Evolutionary conservation across 2,329 filamentous ascomycete species (phyloP).

Genomic region (Clonostachys rosea): DNA sequence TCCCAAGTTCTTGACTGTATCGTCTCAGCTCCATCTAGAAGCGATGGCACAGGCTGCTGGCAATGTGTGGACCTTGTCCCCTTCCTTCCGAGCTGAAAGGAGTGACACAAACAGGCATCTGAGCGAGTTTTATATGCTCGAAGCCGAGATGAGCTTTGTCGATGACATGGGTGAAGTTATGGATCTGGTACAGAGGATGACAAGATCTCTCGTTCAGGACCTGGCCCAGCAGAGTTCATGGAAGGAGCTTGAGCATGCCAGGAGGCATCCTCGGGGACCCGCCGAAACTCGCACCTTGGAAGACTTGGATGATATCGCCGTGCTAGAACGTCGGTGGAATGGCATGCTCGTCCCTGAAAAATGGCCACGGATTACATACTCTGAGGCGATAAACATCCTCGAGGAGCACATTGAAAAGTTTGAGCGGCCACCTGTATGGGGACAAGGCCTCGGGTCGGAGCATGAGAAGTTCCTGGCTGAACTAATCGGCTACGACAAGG

Average conservation of each 20-base stretch:
- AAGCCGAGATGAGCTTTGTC: slow-evolving; percentile 82
- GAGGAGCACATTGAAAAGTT: slow-evolving; percentile 59
- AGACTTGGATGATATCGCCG: slow-evolving; percentile 31
- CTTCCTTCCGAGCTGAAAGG: slow-evolving; percentile 88
- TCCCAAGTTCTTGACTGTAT: slow-evolving; percentile 94
- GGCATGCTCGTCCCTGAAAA: slow-evolving; percentile 46
- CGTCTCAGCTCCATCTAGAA: slow-evolving; percentile 90
- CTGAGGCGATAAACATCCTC: slow-evolving; percentile 68
- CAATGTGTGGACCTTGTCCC: slow-evolving; percentile 90
- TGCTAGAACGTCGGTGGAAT: slow-evolving; percentile 67
- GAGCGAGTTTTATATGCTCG: slow-evolving; percentile 98
- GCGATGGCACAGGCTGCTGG: slow-evolving; percentile 83
- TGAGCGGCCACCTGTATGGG: slow-evolving; percentile 64
- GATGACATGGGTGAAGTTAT: slow-evolving; percentile 68
- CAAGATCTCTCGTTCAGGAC: slow-evolving; percentile 46
- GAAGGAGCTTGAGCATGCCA: slow-evolving; percentile 33
- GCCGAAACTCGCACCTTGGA: slow-evolving; percentile 33
- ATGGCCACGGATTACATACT: slow-evolving; percentile 85
- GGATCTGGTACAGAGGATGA: slow-evolving; percentile 73
- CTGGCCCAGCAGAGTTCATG: slow-evolving; percentile 31
- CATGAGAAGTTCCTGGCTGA: slow-evolving; percentile 87
- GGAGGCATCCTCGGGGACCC: slow-evolving; percentile 16
- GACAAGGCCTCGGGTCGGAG: slow-evolving; percentile 75
- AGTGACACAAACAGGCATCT: slow-evolving; percentile 92
- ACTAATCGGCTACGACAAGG: slow-evolving; percentile 45